phyloP scores from a whole-genome alignment of 805 yeast species.

The Kuraishia hungarica region DNA sequence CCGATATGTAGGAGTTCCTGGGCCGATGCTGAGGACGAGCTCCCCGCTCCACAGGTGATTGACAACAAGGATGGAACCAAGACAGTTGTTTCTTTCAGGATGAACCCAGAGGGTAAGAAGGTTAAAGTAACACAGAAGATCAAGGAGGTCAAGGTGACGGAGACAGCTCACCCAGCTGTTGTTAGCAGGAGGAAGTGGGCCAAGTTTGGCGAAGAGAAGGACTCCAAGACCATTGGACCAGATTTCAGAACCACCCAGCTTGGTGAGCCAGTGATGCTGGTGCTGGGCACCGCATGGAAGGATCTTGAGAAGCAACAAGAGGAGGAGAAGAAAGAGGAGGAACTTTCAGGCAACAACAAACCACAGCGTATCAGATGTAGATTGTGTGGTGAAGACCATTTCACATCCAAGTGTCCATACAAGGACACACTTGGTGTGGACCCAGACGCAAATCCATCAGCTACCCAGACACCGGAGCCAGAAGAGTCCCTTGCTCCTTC shows the following conservation, averaged over 20 bases:
- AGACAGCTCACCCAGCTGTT: slow-evolving; percentile 73
- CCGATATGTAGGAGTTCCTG: slow-evolving; percentile 27
- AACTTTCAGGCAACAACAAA: slow-evolving; percentile 26
- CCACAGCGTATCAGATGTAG: slow-evolving; percentile 55
- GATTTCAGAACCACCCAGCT: slow-evolving; percentile 81
- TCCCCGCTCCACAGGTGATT: slow-evolving; percentile 66
- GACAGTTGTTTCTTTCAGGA: slow-evolving; percentile 71
- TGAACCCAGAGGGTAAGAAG: slow-evolving; percentile 72
- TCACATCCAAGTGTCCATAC: slow-evolving; percentile 92
- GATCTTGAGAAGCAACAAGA: slow-evolving; percentile 69
- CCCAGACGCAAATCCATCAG: slow-evolving; percentile 13
- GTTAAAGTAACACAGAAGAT: slow-evolving; percentile 83
- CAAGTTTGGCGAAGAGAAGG: slow-evolving; percentile 77
- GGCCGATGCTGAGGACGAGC: slow-evolving; percentile 71
- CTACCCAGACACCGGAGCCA: slow-evolving; percentile 5
- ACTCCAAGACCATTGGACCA: slow-evolving; percentile 70
- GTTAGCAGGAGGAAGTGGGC: slow-evolving; percentile 87
- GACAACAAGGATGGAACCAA: slow-evolving; percentile 83
- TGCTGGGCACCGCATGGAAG: slow-evolving; percentile 71
- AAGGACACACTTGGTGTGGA: slow-evolving; percentile 72
- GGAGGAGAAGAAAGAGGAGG: slow-evolving; percentile 32
- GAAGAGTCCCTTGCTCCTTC: slow-evolving; percentile 15
- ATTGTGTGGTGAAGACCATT: slow-evolving; percentile 90
- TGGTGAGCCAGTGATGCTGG: slow-evolving; percentile 75
- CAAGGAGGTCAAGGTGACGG: slow-evolving; percentile 67